Evolutionary conservation across 2,329 filamentous ascomycete species (phyloP).

Genomic region (Ascosphaera apis): DNA sequence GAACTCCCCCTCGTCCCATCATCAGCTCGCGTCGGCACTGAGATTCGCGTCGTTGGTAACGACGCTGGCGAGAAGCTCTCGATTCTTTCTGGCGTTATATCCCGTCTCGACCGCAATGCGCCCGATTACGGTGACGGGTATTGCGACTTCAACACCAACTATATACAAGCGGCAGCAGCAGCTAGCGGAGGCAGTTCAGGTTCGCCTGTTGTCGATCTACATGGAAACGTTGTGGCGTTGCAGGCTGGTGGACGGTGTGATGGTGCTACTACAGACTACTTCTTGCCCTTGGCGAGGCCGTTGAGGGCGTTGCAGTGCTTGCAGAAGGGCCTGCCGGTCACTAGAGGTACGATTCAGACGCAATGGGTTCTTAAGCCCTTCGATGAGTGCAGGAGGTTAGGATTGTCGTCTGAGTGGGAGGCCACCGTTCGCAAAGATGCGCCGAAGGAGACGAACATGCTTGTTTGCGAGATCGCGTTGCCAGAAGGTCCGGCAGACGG

Average conservation of each 20-base stretch:
- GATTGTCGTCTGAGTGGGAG: conserved; percentile 68
- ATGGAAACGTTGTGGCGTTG: conserved; percentile 73
- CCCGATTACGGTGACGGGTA: conserved; percentile 96
- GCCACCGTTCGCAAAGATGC: conserved; percentile 60
- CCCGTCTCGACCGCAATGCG: conserved; percentile 82
- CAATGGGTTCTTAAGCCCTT: conserved; percentile 96
- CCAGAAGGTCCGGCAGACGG: conserved; percentile 69
- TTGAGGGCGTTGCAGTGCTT: conserved; percentile 70
- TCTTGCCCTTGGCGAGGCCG: conserved; percentile 78
- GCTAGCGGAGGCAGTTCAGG: conserved; percentile 96
- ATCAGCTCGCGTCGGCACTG: conserved; percentile 63
- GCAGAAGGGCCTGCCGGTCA: conserved; percentile 48
- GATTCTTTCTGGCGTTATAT: conserved; percentile 93
- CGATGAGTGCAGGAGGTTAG: conserved; percentile 80
- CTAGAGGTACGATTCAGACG: conserved; percentile 91
- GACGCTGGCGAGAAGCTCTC: conserved; percentile 96
- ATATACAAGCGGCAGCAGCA: conserved; percentile 93
- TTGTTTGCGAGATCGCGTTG: conserved; percentile 86
- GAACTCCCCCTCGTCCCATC: conserved; percentile 65
- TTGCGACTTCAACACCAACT: conserved; percentile 89
- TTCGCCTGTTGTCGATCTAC: conserved; percentile 88
- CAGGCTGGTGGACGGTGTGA: conserved; percentile 88
- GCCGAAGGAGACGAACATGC: conserved; percentile 86
- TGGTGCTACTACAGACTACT: conserved; percentile 92
- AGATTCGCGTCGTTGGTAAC: conserved; percentile 94